Percentiles rank a stretch among this genome's conserved stretches.
These are phyloP conservation scores for Flaveria robusta DNA, from an alignment of 129 eudicot species.

Conservation along the genomic window DNA sequence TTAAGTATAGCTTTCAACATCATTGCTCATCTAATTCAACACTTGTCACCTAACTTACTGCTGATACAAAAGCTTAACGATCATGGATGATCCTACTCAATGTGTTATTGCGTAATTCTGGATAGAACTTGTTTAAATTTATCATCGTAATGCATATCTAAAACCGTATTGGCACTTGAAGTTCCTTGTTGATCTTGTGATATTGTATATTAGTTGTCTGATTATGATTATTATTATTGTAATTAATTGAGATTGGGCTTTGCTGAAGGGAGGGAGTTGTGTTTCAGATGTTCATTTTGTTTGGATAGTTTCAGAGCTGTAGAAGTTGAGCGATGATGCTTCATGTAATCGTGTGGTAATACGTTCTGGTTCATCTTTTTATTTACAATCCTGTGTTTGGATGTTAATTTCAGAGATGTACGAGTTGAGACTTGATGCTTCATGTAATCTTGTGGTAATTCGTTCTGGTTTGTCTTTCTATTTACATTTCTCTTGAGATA, in stretches of 20 bases:
- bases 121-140: too few relatives aligned
- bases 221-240: background rate
- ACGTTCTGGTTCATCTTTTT: background rate
- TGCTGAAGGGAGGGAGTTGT: background rate
- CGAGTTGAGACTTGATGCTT: background rate
- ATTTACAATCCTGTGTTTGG: background rate
- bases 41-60: too few relatives aligned
- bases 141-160: too few relatives aligned
- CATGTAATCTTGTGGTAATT: background rate
- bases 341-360: background rate
- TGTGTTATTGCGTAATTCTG: background rate
- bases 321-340: background rate
- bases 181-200: background rate
- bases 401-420: background rate
- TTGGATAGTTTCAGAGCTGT: background rate
- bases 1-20: background rate
- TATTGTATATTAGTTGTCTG: too few relatives aligned
- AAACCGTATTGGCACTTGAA: background rate
- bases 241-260: too few relatives aligned
- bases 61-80: too few relatives aligned
- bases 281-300: background rate
- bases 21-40: too few relatives aligned
- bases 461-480: background rate
- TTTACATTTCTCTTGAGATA: background rate
- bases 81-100: background rate